These are phyloP conservation scores for Saccharomycopsis guyanensis DNA, from an alignment of 805 yeast genomes.

Conservation along the genomic window DNA sequence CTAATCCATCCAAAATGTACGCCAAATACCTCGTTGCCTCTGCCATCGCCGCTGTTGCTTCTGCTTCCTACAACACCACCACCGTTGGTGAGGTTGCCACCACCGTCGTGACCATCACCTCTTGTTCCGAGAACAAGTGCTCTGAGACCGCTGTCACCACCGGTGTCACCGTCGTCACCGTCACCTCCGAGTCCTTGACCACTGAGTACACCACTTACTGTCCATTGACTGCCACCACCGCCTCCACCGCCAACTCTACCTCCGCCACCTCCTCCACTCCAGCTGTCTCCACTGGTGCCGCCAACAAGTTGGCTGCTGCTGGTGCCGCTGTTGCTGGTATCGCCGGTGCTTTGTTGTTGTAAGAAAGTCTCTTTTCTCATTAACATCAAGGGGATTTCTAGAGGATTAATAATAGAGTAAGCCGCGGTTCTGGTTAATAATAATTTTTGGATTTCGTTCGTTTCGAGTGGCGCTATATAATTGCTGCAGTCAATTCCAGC, in stretches of 20 bases:
- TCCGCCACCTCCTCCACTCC: slow-evolving; percentile 10
- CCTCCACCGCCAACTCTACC: slow-evolving; percentile 1
- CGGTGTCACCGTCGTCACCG: slow-evolving; percentile 25
- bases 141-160: slow-evolving; percentile 26
- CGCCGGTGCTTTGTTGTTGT: slow-evolving; percentile 21
- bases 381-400: neutral
- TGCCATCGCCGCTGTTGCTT: slow-evolving; percentile 21
- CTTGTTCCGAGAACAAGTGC: slow-evolving; percentile 26
- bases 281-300: slow-evolving; percentile 19
- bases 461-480: neutral
- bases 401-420: neutral
- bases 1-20: slow-evolving; percentile 10
- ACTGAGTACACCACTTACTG: slow-evolving; percentile 15
- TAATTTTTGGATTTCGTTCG: neutral
- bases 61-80: slow-evolving; percentile 23
- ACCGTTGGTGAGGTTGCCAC: slow-evolving; percentile 22
- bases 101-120: slow-evolving; percentile 28
- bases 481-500: neutral
- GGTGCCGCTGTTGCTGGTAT: slow-evolving; percentile 22
- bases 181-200: slow-evolving; percentile 22
- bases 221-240: slow-evolving; percentile 6
- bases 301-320: slow-evolving; percentile 20
- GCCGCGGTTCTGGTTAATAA: neutral
- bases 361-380: slow-evolving; percentile 6
- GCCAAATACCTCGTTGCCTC: slow-evolving; percentile 19